Percentiles rank a stretch among this genome's conserved stretches.
These are phyloP conservation scores for Boletus rubescentipes DNA, from an alignment of 768 basidiomycete genomes.

Conservation along the genomic window DNA sequence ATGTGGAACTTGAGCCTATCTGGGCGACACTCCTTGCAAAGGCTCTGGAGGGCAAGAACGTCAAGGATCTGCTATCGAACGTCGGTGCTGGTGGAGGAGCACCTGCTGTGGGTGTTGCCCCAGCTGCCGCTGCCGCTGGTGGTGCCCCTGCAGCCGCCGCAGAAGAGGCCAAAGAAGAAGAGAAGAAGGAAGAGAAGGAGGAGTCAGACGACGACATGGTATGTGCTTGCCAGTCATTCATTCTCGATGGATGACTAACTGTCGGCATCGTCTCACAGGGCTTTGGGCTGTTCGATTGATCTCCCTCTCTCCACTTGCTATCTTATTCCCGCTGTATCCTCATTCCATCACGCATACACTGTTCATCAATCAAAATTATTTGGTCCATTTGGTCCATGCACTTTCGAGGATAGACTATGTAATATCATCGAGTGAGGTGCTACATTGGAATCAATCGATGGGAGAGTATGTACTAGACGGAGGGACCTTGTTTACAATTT, in stretches of 20 bases:
- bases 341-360: slow-evolving; percentile 16
- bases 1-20: slow-evolving; percentile 89
- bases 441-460: no score
- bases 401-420: neutral
- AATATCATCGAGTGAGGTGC: no score
- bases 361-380: slow-evolving; percentile 25
- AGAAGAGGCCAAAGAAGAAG: slow-evolving; percentile 75
- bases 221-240: neutral
- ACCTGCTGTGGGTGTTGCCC: slow-evolving; percentile 61
- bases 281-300: slow-evolving; percentile 95
- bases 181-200: slow-evolving; percentile 87
- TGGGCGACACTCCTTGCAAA: slow-evolving; percentile 98
- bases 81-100: slow-evolving; percentile 92
- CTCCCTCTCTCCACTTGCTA: slow-evolving; percentile 22
- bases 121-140: slow-evolving; percentile 52
- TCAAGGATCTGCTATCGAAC: slow-evolving; percentile 93
- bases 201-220: slow-evolving; percentile 46
- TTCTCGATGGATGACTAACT: neutral
- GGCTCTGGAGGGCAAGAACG: slow-evolving; percentile 96
- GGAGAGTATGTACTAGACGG: no score
- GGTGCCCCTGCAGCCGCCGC: slow-evolving; percentile 64
- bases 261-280: slow-evolving; percentile 49
- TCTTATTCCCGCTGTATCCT: slow-evolving; percentile 28
- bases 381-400: slow-evolving; percentile 20
- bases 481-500: no score